Base-by-base conservation (phyloP, 2,329 filamentous ascomycete genomes). In the Cytospora paraplurivora region DNA sequence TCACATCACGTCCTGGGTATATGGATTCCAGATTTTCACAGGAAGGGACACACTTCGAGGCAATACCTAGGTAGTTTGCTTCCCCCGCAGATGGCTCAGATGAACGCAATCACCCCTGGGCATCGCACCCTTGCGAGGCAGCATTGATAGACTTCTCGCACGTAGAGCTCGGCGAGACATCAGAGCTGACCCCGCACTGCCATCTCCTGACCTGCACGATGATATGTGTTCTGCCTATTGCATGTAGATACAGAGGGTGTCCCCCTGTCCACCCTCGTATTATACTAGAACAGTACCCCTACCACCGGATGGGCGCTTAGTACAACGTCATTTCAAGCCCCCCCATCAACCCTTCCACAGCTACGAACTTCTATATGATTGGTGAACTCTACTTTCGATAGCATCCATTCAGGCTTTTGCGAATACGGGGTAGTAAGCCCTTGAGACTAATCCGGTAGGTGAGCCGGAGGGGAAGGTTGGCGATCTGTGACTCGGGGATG, bases 141-240 rank as follows among this genome's bases (percentile, higher is more conserved):
- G 50, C 33, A 21, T 34, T 11, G 49, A 19, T 19, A 15, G 13
- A 33, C 13, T 13, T 35, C n/a, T 41, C 32, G 35, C 37, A 37
- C 41, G 58, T n/a, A 34, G 33, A 60, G 58, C 58, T 60, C 58
- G 58, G 58, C 47, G 54, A 54, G 50, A 60, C 54, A 50, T 54
- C 58, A 60, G 50, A 54, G 12, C 50, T 52, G 21, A 13, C 58
- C 58, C 58, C 58, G 58, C 58, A 38, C 54, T 60, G 1, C 19
- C 34, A 10, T 41, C 27, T 37, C 58, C 58, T 37, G 47, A 34
- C 41, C 53, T 54, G 58, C 58, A 44, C 49, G 50, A 54, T 32
- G 27, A 51, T 51, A 50, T 35, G 34, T 44, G 27, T 27, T 27
- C 27, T 27, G 27, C 27, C 27, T 27, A 27, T 27, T 27, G 27